Evolutionary conservation across 805 yeast species (phyloP).

Genomic region (Kurtzmaniella fragi): DNA sequence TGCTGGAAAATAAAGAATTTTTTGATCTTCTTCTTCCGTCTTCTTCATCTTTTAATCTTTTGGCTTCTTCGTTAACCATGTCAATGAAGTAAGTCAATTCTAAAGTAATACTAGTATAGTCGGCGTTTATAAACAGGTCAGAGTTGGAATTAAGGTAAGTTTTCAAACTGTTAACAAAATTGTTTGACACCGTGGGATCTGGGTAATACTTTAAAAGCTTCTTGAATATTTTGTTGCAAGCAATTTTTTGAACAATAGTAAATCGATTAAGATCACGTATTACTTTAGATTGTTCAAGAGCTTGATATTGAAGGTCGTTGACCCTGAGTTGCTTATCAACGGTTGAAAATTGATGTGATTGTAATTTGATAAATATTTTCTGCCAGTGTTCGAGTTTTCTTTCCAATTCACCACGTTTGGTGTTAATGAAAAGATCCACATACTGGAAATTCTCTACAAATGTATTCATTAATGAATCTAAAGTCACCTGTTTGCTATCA

Average conservation of each 20-base stretch:
- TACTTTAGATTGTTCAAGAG: slow-evolving; percentile 40
- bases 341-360: slow-evolving; percentile 2
- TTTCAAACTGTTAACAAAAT: slow-evolving; percentile 25
- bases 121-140: slow-evolving; percentile 56
- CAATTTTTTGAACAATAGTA: slow-evolving; percentile 69
- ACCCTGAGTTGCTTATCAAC: slow-evolving; percentile 9
- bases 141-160: slow-evolving; percentile 35
- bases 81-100: slow-evolving; percentile 42
- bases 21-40: neutral
- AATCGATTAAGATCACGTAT: slow-evolving; percentile 67
- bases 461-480: slow-evolving; percentile 30
- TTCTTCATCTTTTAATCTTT: neutral
- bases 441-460: slow-evolving; percentile 58
- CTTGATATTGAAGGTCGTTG: slow-evolving; percentile 25
- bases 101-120: slow-evolving; percentile 55
- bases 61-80: slow-evolving; percentile 6
- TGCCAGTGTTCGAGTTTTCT: slow-evolving; percentile 37
- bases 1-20: slow-evolving; percentile 1
- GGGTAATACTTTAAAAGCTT: slow-evolving; percentile 51
- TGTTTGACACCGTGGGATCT: slow-evolving; percentile 14
- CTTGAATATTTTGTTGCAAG: slow-evolving; percentile 66
- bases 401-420: slow-evolving; percentile 62
- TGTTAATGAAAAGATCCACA: slow-evolving; percentile 56
- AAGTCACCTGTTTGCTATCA: slow-evolving; percentile 16
- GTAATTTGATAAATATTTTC: slow-evolving; percentile 11